phyloP scores from a whole-genome alignment of 2,329 filamentous ascomycete species.

The Aspergillus carbonarius region DNA sequence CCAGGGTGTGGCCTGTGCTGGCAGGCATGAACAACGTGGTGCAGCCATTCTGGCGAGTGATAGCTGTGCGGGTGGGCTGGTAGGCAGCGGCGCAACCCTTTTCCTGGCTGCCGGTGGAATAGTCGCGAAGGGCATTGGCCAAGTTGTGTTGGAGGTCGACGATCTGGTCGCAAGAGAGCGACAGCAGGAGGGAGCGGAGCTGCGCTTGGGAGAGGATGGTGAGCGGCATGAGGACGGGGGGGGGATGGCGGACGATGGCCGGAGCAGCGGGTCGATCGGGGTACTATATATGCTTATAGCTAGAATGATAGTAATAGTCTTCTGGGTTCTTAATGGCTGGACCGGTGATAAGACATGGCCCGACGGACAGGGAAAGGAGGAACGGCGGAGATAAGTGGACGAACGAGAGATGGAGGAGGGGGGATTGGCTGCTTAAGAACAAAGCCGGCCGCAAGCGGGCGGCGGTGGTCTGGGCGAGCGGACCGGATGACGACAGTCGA shows the following conservation, averaged over 20 bases:
- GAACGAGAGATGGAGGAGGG: not conserved
- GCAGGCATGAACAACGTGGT: conserved; percentile 69
- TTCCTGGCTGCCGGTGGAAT: conserved; percentile 62
- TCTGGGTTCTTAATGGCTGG: no score
- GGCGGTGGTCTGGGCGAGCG: not conserved
- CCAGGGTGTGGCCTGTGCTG: conserved; percentile 58
- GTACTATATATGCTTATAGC: no score
- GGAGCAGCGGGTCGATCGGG: no score
- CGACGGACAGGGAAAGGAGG: no score
- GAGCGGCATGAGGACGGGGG: conserved; percentile 52
- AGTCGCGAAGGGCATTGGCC: conserved; percentile 62
- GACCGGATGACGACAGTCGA: not conserved
- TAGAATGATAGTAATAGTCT: no score
- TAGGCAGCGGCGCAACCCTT: conserved; percentile 59
- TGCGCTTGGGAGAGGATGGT: conserved; percentile 59
- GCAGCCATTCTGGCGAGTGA: conserved; percentile 61
- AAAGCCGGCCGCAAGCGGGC: not conserved
- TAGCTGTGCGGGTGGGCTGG: conserved; percentile 61
- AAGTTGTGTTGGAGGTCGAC: conserved; percentile 58
- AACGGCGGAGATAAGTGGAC: no score
- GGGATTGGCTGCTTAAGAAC: not conserved
- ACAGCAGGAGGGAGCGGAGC: conserved; percentile 56
- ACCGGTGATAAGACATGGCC: no score
- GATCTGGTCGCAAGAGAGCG: conserved; percentile 58
- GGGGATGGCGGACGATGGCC: not conserved